Evolutionary conservation across 257 asterid species (phyloP).

Genomic region (Salvia splendens): DNA sequence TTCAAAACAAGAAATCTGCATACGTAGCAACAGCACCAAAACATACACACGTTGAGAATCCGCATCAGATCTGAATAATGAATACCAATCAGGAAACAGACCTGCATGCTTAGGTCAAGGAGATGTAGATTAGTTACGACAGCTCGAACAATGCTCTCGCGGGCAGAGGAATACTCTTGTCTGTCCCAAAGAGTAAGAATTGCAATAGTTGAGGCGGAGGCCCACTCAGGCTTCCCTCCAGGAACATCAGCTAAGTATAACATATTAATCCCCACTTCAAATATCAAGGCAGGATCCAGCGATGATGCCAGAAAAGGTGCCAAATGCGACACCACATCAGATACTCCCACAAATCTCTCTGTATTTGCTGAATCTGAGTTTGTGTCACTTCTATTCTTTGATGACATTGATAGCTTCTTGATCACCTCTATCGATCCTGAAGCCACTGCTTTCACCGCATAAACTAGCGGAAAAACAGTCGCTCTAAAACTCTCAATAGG

Average conservation of each 20-base stretch:
- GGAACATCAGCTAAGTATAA: conserved; percentile 96
- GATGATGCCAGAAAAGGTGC: conserved; percentile 92
- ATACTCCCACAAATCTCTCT: conserved; percentile 85
- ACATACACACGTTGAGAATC: neutral
- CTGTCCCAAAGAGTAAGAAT: conserved; percentile 98
- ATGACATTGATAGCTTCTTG: conserved; percentile 74
- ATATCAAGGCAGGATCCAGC: conserved; percentile 85
- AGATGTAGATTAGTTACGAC: conserved; percentile 90
- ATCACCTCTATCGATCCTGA: conserved; percentile 86
- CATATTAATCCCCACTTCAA: conserved; percentile 95
- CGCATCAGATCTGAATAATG: conserved; percentile 15
- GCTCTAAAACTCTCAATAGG: conserved; percentile 91
- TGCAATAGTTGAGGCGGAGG: conserved; percentile 86
- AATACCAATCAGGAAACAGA: conserved; percentile 31
- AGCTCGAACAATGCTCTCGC: conserved; percentile 94
- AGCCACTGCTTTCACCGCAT: conserved; percentile 84
- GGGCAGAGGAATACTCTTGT: conserved; percentile 88
- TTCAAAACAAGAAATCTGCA: conserved; percentile 12
- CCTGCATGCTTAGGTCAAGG: conserved; percentile 98
- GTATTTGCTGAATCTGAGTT: conserved; percentile 49
- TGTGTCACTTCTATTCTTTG: conserved; percentile 42
- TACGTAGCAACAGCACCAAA: conserved; percentile 11
- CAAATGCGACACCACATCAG: conserved; percentile 87
- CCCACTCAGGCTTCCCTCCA: conserved; percentile 99
- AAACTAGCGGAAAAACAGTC: conserved; percentile 74